Conservation (phyloP, 2,329 filamentous ascomycete genomes). For the Fusarium sarcochroum region DNA sequence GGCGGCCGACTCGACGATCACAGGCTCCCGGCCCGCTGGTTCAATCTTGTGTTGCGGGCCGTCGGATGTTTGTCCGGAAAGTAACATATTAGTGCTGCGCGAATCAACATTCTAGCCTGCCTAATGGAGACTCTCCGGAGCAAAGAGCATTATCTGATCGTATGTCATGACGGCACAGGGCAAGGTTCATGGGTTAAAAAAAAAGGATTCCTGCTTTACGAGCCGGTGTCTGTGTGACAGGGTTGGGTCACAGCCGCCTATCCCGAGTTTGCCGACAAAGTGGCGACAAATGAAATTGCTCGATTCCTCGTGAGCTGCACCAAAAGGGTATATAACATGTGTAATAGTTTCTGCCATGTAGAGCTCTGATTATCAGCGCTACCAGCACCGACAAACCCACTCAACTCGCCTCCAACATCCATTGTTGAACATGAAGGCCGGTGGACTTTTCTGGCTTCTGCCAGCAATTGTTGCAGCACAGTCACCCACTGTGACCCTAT, state of each 20-base stretch:
- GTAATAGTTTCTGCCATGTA: not conserved
- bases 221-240: not conserved
- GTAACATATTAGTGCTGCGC: not conserved
- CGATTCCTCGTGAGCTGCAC: too few species aligned
- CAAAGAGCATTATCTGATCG: not conserved
- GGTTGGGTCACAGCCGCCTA: not conserved
- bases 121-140: not conserved
- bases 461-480: constrained; percentile 11
- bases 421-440: constrained; percentile 5
- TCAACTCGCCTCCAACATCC: not conserved
- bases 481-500: not conserved
- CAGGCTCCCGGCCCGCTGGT: not conserved
- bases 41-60: not conserved
- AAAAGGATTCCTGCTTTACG: not conserved
- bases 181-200: not conserved
- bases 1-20: not conserved
- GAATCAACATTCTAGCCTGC: not conserved
- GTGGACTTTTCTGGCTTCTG: constrained; percentile 5
- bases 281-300: constrained; percentile 3
- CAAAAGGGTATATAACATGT: not conserved
- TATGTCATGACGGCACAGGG: not conserved
- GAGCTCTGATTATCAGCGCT: not conserved
- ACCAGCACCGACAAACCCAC: not conserved
- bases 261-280: not conserved
- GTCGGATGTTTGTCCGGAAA: not conserved